Conservation (phyloP, 345 rosid species). For the Eucalyptus sideroxylon region DNA sequence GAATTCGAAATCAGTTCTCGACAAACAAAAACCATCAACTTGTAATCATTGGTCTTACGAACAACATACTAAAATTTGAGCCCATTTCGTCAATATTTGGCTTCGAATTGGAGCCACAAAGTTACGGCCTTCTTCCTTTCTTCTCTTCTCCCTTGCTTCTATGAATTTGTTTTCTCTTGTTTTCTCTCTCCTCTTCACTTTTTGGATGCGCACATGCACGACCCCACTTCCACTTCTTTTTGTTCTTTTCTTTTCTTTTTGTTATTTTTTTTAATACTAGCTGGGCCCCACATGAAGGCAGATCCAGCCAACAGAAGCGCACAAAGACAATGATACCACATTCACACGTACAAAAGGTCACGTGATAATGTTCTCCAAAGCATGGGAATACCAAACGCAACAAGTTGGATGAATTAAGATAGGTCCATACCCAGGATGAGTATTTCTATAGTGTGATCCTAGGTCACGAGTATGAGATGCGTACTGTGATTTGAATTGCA, state of each 20-base stretch:
- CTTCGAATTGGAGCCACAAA: no score
- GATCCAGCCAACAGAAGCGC: accelerated
- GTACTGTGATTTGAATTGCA: neutral
- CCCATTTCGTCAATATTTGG: no score
- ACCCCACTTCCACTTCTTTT: no score
- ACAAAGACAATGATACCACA: neutral
- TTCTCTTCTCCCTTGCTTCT: no score
- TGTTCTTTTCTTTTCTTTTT: no score
- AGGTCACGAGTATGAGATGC: neutral
- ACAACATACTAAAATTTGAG: no score
- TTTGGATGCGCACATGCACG: no score
- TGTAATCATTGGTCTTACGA: accelerated
- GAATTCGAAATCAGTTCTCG: accelerated
- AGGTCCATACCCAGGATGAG: neutral
- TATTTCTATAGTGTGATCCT: neutral
- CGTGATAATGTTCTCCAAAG: neutral
- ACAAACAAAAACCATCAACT: no score
- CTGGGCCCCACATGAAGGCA: accelerated
- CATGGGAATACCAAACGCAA: neutral
- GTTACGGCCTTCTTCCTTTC: no score
- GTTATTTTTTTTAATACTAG: no score
- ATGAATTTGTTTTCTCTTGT: no score
- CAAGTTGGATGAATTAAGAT: neutral
- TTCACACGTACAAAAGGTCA: neutral
- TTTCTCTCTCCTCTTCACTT: no score